Conservation (phyloP, 2,329 filamentous ascomycete species). For the Trichoderma asperellum region DNA sequence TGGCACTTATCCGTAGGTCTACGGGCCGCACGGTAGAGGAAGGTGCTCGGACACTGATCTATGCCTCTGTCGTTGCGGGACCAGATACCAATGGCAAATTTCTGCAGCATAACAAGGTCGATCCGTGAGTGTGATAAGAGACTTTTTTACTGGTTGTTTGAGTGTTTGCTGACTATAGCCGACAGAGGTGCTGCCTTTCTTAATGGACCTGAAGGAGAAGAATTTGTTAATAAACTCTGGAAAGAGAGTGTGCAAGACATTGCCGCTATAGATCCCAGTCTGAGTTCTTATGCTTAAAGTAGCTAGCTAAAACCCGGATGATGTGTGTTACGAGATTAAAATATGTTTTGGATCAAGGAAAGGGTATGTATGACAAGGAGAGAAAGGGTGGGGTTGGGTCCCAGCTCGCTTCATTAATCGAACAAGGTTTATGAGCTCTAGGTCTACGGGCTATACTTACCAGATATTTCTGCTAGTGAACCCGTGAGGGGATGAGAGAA, state of each 20-base stretch:
- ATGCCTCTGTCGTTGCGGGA: not conserved
- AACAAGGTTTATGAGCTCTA: too few relatives aligned
- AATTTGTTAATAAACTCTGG: slow-evolving; percentile 2
- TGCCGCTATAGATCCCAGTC: not conserved
- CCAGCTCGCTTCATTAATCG: too few relatives aligned
- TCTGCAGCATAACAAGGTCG: slow-evolving; percentile 5
- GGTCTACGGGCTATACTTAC: too few relatives aligned
- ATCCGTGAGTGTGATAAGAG: not conserved
- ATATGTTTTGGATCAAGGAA: not conserved
- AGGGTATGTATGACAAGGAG: not conserved
- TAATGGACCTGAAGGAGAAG: not conserved
- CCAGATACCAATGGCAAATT: slow-evolving; percentile 15
- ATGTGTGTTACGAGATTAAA: not conserved
- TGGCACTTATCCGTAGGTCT: not conserved
- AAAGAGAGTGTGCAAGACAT: not conserved
- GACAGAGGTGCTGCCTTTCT: slow-evolving; percentile 8
- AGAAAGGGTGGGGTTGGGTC: too few relatives aligned
- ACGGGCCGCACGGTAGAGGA: slow-evolving; percentile 11
- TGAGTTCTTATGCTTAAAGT: not conserved
- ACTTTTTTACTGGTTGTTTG: too few relatives aligned
- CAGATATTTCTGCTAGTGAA: too few relatives aligned
- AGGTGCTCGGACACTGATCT: slow-evolving; percentile 11
- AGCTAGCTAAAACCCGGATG: not conserved
- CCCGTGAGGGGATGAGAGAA: too few relatives aligned
- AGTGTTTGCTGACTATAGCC: not conserved